Base-by-base conservation (phyloP, 768 basidiomycete genomes). In the Cystofilobasidium capitatum region DNA sequence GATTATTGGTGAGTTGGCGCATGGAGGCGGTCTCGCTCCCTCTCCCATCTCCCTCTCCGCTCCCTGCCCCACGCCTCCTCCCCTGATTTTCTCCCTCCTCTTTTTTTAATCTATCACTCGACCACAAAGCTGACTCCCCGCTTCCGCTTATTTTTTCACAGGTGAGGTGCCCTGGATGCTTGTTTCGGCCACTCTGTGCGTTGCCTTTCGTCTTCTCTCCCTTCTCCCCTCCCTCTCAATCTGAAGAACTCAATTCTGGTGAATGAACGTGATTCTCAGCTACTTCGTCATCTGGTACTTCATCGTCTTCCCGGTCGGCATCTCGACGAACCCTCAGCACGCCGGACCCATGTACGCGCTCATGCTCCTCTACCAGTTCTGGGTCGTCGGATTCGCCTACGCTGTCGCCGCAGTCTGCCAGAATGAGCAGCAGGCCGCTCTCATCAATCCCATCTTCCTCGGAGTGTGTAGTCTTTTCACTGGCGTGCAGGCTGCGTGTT, bases 1-100 rank as follows among this genome's bases (percentile, higher is more conserved):
- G 57, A 74, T 76, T 62, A 71, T 74, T 8, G 74, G 73, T 42
- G 74, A 76, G n/a, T n/a, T n/a, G n/a, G n/a, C n/a, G n/a, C n/a
- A n/a, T n/a, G n/a, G n/a, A n/a, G n/a, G n/a, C n/a, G n/a, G n/a
- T n/a, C n/a, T n/a, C n/a, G n/a, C n/a, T n/a, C n/a, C n/a, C n/a
- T n/a, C n/a, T n/a, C n/a, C n/a, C n/a, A n/a, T n/a, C n/a, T n/a
- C n/a, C n/a, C n/a, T n/a, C n/a, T n/a, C n/a, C n/a, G n/a, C n/a
- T n/a, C n/a, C n/a, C n/a, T n/a, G n/a, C n/a, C n/a, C n/a, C n/a
- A n/a, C n/a, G n/a, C n/a, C n/a, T n/a, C n/a, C n/a, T n/a, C n/a
- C n/a, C n/a, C n/a, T n/a, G n/a, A n/a, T n/a, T n/a, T n/a, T n/a
- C n/a, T n/a, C n/a, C n/a, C n/a, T n/a, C n/a, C n/a, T n/a, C n/a